Evolutionary conservation across 768 basidiomycete genomes (phyloP), one percentile per base, ranked within the genome.

Genomic region (Suillus cothurnatus): DNA sequence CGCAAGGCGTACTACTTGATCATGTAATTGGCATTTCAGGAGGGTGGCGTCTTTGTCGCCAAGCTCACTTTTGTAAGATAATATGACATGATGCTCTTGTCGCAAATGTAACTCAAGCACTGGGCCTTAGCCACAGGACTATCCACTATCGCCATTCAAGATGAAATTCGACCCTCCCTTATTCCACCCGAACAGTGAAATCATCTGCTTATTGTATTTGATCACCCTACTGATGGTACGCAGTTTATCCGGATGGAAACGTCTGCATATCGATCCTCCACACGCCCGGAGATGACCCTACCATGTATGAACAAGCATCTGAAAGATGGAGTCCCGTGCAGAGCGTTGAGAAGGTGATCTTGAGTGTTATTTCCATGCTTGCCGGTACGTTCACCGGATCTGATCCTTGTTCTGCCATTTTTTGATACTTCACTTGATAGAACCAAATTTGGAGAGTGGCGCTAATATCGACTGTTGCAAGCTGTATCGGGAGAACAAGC

Each of bases 301-400:
- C 89, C 65, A 91, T 93, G 84, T 99, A 98, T 76, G 97, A 99
- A 75, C 88, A 91, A 70, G 94, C 95, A 0, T 94, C 92, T 23
- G 97, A 99, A 73, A 86, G 97, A 45, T 99, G 97, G 97, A 94
- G 92, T 64, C 97, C 97, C n/a, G 97, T 99, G 0, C 97, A 99
- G 79, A 94, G 93, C 72, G 93, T 99, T 19, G 93, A 99, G 81
- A 98, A 97, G 79, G 97, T 97, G 68, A 85, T 99, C 62, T 83
- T 99, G 12, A 96, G 94, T 70, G 97, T 99, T 28, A 89, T 99
- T 70, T 95, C 93, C 49, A 98, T 99, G 95, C 84, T 99, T 15
- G 96, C 97, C 67, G 93, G 94, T 93, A 69, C 68, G 86, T 73
- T 17, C 52, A 61, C 61, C 57, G 32, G 17, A 39, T 62, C 64